Evolutionary conservation across 495 filamentous ascomycete genomes (phyloP).

Genomic region (Lasiosphaeriaceae sp.): DNA sequence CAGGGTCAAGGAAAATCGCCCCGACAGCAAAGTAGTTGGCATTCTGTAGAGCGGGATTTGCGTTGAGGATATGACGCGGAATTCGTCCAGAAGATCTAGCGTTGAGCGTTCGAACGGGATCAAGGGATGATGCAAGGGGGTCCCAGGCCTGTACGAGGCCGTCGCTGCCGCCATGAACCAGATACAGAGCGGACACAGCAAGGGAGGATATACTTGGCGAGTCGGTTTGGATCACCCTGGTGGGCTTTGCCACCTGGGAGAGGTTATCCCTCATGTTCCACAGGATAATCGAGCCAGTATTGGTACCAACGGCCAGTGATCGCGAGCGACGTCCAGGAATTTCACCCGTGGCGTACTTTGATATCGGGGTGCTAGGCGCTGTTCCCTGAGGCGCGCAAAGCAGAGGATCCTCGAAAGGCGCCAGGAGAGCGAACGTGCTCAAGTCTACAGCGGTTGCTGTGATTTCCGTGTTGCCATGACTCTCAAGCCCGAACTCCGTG

Average conservation of each 20-base stretch:
- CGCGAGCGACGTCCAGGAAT: constrained; percentile 83
- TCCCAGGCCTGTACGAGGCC: constrained; percentile 97
- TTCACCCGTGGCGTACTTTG: constrained; percentile 36
- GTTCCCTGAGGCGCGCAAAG: constrained; percentile 19
- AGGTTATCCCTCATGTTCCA: constrained; percentile 76
- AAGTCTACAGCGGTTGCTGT: constrained; percentile 71
- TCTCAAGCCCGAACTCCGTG: constrained; percentile 30
- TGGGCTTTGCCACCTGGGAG: constrained; percentile 49
- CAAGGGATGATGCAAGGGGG: constrained; percentile 73
- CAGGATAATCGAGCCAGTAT: constrained; percentile 68
- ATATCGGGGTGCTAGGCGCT: constrained; percentile 14
- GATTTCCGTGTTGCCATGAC: constrained; percentile 40
- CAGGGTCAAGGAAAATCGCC: constrained; percentile 82
- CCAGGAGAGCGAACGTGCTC: constrained; percentile 66
- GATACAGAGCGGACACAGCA: constrained; percentile 79
- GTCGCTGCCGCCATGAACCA: constrained; percentile 92
- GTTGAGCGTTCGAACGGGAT: constrained; percentile 83
- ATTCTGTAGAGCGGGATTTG: constrained; percentile 33
- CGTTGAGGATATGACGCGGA: constrained; percentile 38
- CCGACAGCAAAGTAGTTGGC: constrained; percentile 81
- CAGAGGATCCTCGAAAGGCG: constrained; percentile 72
- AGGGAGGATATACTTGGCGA: constrained; percentile 84
- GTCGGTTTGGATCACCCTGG: constrained; percentile 84
- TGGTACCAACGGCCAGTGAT: constrained; percentile 76
- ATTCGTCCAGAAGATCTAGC: constrained; percentile 81